Conservation (phyloP, 345 rosid genomes). For the Citrus sinensis region DNA sequence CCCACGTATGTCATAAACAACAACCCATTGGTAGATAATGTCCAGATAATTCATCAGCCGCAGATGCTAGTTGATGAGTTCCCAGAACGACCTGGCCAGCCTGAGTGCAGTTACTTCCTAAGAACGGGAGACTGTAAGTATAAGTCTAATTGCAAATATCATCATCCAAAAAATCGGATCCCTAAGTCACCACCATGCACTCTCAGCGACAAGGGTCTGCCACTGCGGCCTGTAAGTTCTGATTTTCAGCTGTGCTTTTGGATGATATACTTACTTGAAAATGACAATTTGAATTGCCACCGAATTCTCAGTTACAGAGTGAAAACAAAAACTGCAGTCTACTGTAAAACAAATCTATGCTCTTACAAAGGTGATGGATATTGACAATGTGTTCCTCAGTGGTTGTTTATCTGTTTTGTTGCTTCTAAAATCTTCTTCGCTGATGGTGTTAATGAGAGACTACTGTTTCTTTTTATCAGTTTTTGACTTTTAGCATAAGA, state of each 20-base stretch:
- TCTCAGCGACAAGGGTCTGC: conserved; percentile 88
- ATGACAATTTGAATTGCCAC: not conserved
- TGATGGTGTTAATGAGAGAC: not conserved
- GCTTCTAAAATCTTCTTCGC: not conserved
- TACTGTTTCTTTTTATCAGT: not conserved
- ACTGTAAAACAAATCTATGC: not conserved
- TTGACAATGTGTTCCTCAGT: not conserved
- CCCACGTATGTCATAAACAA: conserved; percentile 40
- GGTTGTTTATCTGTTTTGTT: not conserved
- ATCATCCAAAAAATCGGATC: conserved; percentile 70
- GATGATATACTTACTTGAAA: conserved; percentile 4
- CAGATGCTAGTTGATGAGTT: conserved; percentile 61
- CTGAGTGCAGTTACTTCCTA: conserved; percentile 74
- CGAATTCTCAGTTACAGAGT: not conserved
- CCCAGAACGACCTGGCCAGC: conserved; percentile 91
- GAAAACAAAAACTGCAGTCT: not conserved
- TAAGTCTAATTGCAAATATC: conserved; percentile 77
- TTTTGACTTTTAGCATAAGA: not conserved
- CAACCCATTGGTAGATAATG: conserved; percentile 36
- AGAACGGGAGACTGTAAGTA: conserved; percentile 93
- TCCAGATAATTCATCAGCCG: conserved; percentile 45
- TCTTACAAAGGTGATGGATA: not conserved
- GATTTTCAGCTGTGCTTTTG: not conserved
- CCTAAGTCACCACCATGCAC: conserved; percentile 45
- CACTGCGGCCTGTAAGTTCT: conserved; percentile 88